These are phyloP conservation scores for Pythium pyrilobum DNA, from an alignment of 352 stramenopile genomes.

Conservation along the genomic window DNA sequence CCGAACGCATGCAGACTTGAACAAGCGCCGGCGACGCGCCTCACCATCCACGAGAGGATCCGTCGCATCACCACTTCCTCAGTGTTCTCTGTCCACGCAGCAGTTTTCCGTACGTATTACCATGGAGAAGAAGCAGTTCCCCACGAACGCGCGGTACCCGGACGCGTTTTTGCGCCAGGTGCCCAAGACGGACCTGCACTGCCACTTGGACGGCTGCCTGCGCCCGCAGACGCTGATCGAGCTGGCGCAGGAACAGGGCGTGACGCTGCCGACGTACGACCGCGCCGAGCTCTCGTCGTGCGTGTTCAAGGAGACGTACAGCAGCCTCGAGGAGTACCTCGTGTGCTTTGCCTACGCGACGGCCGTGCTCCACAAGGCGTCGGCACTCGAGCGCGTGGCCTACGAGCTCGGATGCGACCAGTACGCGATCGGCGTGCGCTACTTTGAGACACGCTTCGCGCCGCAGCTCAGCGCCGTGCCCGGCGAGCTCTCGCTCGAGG, in stretches of 20 bases:
- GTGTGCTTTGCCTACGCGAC: conserved; percentile 75
- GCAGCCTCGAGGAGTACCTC: conserved; percentile 80
- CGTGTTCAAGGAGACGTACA: conserved; percentile 83
- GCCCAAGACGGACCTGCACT: conserved; percentile 84
- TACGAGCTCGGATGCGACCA: conserved; percentile 85
- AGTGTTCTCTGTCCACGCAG: background rate
- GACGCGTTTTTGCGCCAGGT: conserved; percentile 68
- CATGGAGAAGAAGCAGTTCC: conserved; percentile 31
- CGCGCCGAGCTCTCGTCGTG: conserved; percentile 39
- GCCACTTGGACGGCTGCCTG: conserved; percentile 82
- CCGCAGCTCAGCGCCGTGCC: conserved; percentile 73
- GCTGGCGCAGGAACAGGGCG: conserved; percentile 59
- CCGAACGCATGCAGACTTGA: too few species aligned
- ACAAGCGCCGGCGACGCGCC: too few species aligned
- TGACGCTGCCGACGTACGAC: conserved; percentile 77
- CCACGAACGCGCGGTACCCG: conserved; percentile 47
- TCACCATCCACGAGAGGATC: too few species aligned
- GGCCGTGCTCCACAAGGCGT: conserved; percentile 50
- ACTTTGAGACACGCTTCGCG: conserved; percentile 86
- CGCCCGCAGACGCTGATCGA: conserved; percentile 81
- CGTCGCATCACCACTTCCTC: background rate
- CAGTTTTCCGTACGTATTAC: background rate
- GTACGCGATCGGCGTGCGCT: conserved; percentile 69
- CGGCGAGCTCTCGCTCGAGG: conserved; percentile 54
- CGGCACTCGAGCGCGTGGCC: conserved; percentile 73